Conservation (phyloP, 805 yeast genomes). For the Wickerhamiella azymoides region DNA sequence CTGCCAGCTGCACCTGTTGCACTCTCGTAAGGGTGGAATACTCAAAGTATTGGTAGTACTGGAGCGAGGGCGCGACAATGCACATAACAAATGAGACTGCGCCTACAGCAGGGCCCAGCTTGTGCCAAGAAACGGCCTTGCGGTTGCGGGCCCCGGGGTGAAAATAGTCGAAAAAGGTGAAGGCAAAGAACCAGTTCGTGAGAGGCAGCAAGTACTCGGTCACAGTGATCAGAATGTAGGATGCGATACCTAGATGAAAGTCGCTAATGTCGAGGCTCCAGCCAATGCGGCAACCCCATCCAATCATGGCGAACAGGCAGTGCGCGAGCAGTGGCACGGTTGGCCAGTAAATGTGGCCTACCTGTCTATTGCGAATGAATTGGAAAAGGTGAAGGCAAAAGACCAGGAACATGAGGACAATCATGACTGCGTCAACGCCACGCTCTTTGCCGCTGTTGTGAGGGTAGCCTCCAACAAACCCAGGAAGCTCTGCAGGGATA, state of each 20-base stretch:
- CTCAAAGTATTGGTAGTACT: not conserved
- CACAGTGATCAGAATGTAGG: not conserved
- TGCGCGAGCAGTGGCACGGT: not conserved
- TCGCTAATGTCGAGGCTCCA: not conserved
- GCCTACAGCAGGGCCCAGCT: not conserved
- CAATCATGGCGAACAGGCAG: not conserved
- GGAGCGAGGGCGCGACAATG: not conserved
- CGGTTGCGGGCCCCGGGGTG: not conserved
- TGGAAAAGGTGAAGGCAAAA: not conserved
- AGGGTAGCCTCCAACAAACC: conserved; percentile 4
- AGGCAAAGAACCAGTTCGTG: not conserved
- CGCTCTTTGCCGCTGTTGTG: not conserved
- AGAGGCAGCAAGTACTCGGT: not conserved
- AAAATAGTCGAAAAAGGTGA: not conserved
- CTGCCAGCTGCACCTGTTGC: not conserved
- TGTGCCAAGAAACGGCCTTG: not conserved
- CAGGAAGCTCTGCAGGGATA: not conserved
- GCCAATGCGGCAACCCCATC: conserved; percentile 2
- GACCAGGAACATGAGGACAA: not conserved
- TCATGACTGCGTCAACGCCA: not conserved
- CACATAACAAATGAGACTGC: conserved; percentile 1
- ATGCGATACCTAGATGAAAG: not conserved
- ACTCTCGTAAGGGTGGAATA: not conserved
- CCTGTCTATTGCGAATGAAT: not conserved
- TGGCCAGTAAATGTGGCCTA: not conserved